Evolutionary conservation across 371 early-diverging fungal species (phyloP), one percentile per base, ranked within the genome.

Genomic region (Dinochytrium kinnereticum): DNA sequence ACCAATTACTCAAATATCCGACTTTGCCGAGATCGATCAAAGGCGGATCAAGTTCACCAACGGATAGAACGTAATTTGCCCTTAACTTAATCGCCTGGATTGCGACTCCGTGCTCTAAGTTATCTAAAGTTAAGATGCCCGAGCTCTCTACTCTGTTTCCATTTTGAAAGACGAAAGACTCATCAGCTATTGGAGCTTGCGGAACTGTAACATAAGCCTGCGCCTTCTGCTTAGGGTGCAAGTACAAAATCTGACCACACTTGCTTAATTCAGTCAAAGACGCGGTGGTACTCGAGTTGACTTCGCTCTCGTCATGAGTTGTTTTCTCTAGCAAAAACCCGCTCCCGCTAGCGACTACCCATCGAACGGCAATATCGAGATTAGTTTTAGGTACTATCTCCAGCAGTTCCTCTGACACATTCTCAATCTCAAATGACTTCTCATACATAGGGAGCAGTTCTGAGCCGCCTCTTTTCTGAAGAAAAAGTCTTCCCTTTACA

Each of bases 1-100:
- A 85, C 92, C 93, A 94, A 0, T 89, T 89, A 64, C 91, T 91
- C 40, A 86, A 80, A 72, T 93, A 89, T 0, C 95, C 93, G 53
- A 94, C 89, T 70, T 90, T 91, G 1, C 94, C 94, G 1, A 95
- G 69, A 59, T 94, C 89, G 5, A 92, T 81, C 13, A 82, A 75
- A 1, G 84, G 71, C 10, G 88, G 86, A 0, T 78, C 81, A 1
- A 93, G 73, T 21, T 87, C 87, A 0, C 87, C 91, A 3, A 79
- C 77, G 0, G 94, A 91, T 0, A 91, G 79, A 55, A 90, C 90
- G 70, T 89, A 93, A 0, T 74, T 61, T 0, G 90, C 88, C 5
- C 78, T 74, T 7, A 94, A 68, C 28, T 91, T 87, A 49, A 94
- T 64, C 0, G 87, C 84, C 69, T 90, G 85, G 26, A 93, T 81